These are phyloP conservation scores for Scedosporium apiospermum DNA, from an alignment of 2,329 filamentous ascomycete genomes.

Conservation along the genomic window DNA sequence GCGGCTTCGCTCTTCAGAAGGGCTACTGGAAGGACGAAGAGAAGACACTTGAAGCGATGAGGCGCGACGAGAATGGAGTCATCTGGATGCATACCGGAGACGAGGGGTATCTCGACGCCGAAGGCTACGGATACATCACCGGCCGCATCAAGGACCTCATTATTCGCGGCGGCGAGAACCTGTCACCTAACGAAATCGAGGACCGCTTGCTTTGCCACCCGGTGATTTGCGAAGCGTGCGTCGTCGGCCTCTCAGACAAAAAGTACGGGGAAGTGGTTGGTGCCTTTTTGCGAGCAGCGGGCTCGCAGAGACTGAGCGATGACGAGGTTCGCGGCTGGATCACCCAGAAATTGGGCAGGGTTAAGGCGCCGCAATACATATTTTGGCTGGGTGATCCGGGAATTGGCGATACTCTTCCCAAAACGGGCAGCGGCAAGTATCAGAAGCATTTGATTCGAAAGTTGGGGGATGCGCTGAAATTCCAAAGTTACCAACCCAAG, in stretches of 20 bases:
- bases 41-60: conserved; percentile 58
- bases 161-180: conserved; percentile 91
- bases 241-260: conserved; percentile 75
- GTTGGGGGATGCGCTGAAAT: conserved; percentile 26
- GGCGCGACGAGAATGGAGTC: conserved; percentile 36
- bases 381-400: conserved; percentile 60
- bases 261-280: conserved; percentile 79
- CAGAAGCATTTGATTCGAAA: conserved; percentile 84
- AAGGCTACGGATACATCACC: conserved; percentile 82
- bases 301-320: conserved; percentile 15
- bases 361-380: conserved; percentile 81
- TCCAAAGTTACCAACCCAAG: too few species aligned
- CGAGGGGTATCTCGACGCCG: conserved; percentile 73
- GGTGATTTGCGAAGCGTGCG: conserved; percentile 63
- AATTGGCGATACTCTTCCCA: conserved; percentile 49
- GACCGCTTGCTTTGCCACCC: conserved; percentile 71
- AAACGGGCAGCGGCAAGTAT: conserved; percentile 94
- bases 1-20: conserved; percentile 83
- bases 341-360: conserved; percentile 52
- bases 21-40: conserved; percentile 71
- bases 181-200: conserved; percentile 87
- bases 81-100: conserved; percentile 91
- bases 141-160: conserved; percentile 93
- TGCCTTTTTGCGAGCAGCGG: conserved; percentile 60
- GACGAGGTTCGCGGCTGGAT: conserved; percentile 60